Evolutionary conservation across 2,329 filamentous ascomycete species (phyloP).

Genomic region (Emericellopsis atlantica): DNA sequence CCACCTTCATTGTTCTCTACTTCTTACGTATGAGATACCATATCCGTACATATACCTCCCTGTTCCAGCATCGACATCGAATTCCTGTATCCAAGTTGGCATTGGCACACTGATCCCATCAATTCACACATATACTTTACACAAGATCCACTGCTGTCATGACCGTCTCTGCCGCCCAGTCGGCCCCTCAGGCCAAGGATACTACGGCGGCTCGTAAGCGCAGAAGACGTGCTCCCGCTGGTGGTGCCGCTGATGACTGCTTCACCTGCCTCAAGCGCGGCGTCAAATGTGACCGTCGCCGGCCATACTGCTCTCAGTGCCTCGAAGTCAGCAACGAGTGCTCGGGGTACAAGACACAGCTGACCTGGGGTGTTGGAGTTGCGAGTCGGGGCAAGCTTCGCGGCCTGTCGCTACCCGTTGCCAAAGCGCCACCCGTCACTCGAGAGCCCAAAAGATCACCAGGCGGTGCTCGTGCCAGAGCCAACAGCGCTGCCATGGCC

Average conservation of each 20-base stretch:
- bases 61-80: not conserved
- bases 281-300: constrained; percentile 76
- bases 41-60: not conserved
- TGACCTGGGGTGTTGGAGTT: constrained; percentile 94
- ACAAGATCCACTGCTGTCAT: constrained; percentile 16
- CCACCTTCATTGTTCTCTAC: not conserved
- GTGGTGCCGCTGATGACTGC: constrained; percentile 87
- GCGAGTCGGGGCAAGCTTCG: constrained; percentile 91
- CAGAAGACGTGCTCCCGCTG: constrained; percentile 76
- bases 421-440: constrained; percentile 44
- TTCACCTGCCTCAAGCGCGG: constrained; percentile 81
- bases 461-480: constrained; percentile 15
- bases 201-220: constrained; percentile 49
- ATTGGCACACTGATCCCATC: not conserved
- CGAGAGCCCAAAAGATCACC: constrained; percentile 34
- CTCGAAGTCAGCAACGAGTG: constrained; percentile 86
- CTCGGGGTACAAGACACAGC: constrained; percentile 88
- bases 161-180: constrained; percentile 33
- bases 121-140: not conserved
- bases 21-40: not conserved
- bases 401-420: constrained; percentile 65
- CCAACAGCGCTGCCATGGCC: constrained; percentile 27
- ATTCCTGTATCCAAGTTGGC: not conserved
- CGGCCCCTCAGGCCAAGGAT: constrained; percentile 33
- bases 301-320: constrained; percentile 92